Base-by-base conservation (phyloP, 2,329 filamentous ascomycete genomes). In the Ramichloridium luteum region DNA sequence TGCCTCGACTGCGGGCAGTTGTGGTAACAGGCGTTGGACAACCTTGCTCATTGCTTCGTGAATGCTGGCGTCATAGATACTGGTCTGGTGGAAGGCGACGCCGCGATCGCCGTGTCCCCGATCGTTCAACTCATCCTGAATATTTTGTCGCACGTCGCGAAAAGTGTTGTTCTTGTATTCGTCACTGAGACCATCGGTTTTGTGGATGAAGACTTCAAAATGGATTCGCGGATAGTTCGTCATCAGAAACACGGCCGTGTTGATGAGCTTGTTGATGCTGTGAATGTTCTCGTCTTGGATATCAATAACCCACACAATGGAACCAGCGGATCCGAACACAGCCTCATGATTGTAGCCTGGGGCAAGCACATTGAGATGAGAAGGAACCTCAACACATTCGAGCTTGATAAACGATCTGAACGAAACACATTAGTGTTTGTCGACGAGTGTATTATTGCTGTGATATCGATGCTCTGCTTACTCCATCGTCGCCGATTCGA, bases 21-120 rank as follows among this genome's bases (percentile, higher is more conserved):
- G 82, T 1, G 90, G 88, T 31, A 98, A 88, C 16, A 98, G 72
- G 57, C 94, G 94, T 59, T 98, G 90, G 42, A 98, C 93, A 41
- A 98, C 88, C 58, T 94, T 94, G 63, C 80, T 88, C 56, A 98
- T 94, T 30, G 90, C 90, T 59, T 98, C 90, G 54, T 96, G 98
- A 51, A 93, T 93, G 49, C 81, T 92, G 60, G 94, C 88, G 57
- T 98, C 90, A 66, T 96, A 98, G 55, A 98, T 98, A 53, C 81
- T 92, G 10, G 90, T 98, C 35, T 93, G 75, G 56, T 98, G 88
- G 60, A 93, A 98, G 37, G 80, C 86, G 41, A 98, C 82, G 1
- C 84, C 83, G 1, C 85, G 83, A 51, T 93, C 93, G 53, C 93
- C 88, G 53, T 93, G 83, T 9, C 86, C 88, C 38, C 84, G 74